Conservation (phyloP, 129 eudicot genomes). For the Arctium minus region DNA sequence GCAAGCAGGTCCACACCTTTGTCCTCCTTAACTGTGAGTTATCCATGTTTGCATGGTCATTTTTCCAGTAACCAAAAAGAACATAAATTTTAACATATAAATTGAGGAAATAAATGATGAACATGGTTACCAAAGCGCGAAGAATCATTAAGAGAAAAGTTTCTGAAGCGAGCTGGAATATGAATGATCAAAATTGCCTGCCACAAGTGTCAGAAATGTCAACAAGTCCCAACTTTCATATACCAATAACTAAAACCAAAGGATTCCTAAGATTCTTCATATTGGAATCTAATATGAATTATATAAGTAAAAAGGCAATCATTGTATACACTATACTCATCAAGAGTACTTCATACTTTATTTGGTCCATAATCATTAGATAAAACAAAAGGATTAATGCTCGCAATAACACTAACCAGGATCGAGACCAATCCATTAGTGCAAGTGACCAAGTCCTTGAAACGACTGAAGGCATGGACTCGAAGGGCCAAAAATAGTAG, state of each 20-base stretch:
- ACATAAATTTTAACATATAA: background rate
- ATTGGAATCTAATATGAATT: background rate
- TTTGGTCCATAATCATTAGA: background rate
- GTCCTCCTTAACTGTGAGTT: conserved; percentile 50
- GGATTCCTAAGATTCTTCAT: background rate
- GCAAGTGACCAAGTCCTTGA: conserved; percentile 86
- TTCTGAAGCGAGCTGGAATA: conserved; percentile 68
- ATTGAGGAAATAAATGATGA: background rate
- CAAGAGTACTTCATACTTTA: background rate
- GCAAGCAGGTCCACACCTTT: conserved; percentile 73
- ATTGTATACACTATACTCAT: background rate
- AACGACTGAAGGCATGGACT: conserved; percentile 72
- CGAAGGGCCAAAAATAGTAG: conserved; percentile 91
- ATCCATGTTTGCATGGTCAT: background rate
- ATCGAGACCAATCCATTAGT: conserved; percentile 82
- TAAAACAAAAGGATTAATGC: background rate
- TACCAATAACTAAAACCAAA: background rate
- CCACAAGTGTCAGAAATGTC: conserved; percentile 21
- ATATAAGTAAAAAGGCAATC: background rate
- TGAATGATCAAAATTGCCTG: conserved; percentile 97
- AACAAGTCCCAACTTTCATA: background rate
- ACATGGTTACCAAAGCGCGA: conserved; percentile 60
- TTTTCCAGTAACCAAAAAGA: background rate
- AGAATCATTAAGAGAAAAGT: conserved; percentile 47
- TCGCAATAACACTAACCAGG: conserved; percentile 56